Percentiles rank a stretch among this genome's conserved stretches.
Evolutionary conservation across 1,284 basidiomycete species (phyloP).

Genomic region (Cryptococcus hybrid): DNA sequence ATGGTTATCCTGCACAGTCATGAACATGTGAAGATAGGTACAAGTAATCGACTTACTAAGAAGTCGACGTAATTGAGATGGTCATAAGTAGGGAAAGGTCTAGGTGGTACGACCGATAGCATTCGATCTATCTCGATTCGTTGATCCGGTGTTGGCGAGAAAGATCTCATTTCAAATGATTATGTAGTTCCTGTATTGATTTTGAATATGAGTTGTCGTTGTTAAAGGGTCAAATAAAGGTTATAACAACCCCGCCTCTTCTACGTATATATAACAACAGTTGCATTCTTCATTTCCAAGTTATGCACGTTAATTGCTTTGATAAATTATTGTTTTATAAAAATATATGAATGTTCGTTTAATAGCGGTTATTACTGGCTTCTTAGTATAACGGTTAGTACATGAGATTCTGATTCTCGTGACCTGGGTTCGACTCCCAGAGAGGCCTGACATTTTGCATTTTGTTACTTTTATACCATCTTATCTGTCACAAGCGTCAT

Average conservation of each 20-base stretch:
- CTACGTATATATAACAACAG: no score
- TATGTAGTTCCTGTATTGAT: no score
- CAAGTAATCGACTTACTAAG: conserved; percentile 16
- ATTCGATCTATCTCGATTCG: not conserved
- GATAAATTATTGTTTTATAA: not conserved
- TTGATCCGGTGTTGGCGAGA: not conserved
- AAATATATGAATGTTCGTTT: not conserved
- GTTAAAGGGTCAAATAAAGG: no score
- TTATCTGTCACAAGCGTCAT: no score
- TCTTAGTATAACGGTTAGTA: conserved; percentile 4
- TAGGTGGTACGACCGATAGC: conserved; percentile 1
- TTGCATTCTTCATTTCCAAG: not conserved
- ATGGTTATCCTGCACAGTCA: conserved; percentile 29
- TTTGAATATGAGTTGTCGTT: no score
- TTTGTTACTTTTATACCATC: no score
- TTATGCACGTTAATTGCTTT: not conserved
- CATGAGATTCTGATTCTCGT: conserved; percentile 7
- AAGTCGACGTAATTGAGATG: conserved; percentile 18
- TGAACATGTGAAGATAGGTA: not conserved
- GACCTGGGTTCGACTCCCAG: conserved; percentile 5
- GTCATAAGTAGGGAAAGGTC: conserved; percentile 26
- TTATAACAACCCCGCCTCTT: no score
- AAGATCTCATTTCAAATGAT: not conserved
- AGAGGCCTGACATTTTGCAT: not conserved
- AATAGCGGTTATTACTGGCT: not conserved